These are phyloP conservation scores for Trichoderma koningiopsis DNA, from an alignment of 2,329 filamentous ascomycete genomes.

Conservation along the genomic window DNA sequence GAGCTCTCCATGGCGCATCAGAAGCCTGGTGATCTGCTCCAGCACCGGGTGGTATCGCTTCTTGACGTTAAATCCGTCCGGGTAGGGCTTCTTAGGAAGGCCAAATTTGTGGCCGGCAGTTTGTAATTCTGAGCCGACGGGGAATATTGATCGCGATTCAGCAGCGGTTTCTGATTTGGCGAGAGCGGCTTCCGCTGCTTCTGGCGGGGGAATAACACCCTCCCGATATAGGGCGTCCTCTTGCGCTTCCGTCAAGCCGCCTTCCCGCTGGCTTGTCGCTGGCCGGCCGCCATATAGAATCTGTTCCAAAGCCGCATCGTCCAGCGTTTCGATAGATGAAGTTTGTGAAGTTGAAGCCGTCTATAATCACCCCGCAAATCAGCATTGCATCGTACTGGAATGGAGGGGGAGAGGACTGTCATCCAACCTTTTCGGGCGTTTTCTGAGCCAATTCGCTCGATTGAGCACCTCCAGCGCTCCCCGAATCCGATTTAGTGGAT, in stretches of 20 bases:
- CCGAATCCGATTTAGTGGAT: background rate
- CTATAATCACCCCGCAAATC: conserved; percentile 8
- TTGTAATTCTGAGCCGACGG: conserved; percentile 31
- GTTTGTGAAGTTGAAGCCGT: conserved; percentile 2
- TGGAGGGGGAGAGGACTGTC: background rate
- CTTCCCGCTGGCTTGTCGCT: conserved; percentile 35
- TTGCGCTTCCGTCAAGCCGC: conserved; percentile 47
- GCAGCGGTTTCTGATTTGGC: conserved; percentile 31
- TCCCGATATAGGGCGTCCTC: conserved; percentile 47
- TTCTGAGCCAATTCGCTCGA: conserved; percentile 18
- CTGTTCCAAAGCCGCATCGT: conserved; percentile 43
- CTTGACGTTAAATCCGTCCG: conserved; percentile 66
- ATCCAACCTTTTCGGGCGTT: background rate
- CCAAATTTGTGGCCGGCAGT: conserved; percentile 74
- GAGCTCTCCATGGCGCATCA: conserved; percentile 92
- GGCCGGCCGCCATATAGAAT: conserved; percentile 42
- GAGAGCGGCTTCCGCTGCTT: conserved; percentile 38
- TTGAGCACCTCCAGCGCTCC: background rate
- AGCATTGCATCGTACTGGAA: background rate
- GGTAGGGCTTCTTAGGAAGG: conserved; percentile 67
- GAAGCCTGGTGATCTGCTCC: conserved; percentile 81
- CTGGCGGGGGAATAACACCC: conserved; percentile 44
- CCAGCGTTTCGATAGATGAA: conserved; percentile 34
- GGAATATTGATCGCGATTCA: conserved; percentile 25
- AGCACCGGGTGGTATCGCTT: conserved; percentile 84